Evolutionary conservation across 1,139 yeast species (phyloP).

Genomic region (Eremothecium cymbalariae): DNA sequence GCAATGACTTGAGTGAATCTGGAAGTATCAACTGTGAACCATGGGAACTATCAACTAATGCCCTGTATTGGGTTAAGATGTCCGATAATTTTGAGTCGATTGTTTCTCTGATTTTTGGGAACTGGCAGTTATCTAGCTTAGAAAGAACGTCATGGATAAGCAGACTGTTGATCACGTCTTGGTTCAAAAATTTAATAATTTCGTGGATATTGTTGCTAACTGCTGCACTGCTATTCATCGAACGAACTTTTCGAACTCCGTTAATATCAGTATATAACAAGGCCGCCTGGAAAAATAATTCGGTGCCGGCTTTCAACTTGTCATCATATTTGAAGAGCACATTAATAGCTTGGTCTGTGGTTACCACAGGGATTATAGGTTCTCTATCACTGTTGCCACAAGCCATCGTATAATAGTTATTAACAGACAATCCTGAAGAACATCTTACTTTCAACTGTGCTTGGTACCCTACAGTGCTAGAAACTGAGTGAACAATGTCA

Average conservation of each 20-base stretch:
- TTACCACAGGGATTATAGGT: slow-evolving; percentile 63
- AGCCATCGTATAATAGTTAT: slow-evolving; percentile 61
- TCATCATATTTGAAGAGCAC: slow-evolving; percentile 74
- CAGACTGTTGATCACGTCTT: slow-evolving; percentile 68
- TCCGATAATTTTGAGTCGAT: slow-evolving; percentile 61
- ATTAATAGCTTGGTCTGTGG: slow-evolving; percentile 59
- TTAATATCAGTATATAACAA: slow-evolving; percentile 67
- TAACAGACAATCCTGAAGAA: slow-evolving; percentile 79
- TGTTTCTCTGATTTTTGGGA: slow-evolving; percentile 54
- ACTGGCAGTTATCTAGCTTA: slow-evolving; percentile 51
- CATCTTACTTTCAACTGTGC: slow-evolving; percentile 80
- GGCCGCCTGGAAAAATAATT: slow-evolving; percentile 90
- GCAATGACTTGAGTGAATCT: slow-evolving; percentile 64
- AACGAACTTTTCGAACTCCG: slow-evolving; percentile 79
- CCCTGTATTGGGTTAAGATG: slow-evolving; percentile 69
- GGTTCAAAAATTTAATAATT: slow-evolving; percentile 76
- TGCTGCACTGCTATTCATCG: slow-evolving; percentile 72
- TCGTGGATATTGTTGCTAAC: slow-evolving; percentile 68
- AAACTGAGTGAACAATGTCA: slow-evolving; percentile 46
- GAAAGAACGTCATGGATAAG: slow-evolving; percentile 63
- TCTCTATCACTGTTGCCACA: slow-evolving; percentile 37
- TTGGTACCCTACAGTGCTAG: slow-evolving; percentile 56
- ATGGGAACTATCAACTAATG: slow-evolving; percentile 40
- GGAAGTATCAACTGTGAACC: slow-evolving; percentile 73
- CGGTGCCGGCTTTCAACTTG: slow-evolving; percentile 58